phyloP scores from a whole-genome alignment of 257 asterid species.

The Mitragyna speciosa region DNA sequence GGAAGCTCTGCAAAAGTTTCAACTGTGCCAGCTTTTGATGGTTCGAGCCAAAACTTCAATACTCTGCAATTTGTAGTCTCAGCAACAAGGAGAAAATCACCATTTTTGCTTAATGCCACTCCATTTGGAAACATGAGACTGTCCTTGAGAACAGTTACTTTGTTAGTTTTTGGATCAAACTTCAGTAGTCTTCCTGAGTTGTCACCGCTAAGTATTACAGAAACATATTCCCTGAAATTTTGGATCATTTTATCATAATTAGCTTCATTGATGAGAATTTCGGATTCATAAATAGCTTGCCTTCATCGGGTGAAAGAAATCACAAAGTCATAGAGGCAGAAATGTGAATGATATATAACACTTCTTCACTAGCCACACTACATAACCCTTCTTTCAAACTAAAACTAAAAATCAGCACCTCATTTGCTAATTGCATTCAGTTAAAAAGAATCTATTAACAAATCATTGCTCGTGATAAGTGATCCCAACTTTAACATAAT shows the following conservation, averaged over 20 bases:
- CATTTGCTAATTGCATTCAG: not conserved
- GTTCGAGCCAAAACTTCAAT: slow-evolving; percentile 8
- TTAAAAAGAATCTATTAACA: too few species aligned
- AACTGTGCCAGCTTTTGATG: slow-evolving; percentile 33
- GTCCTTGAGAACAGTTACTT: slow-evolving; percentile 35
- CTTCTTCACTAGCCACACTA: not conserved
- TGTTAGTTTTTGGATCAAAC: slow-evolving; percentile 39
- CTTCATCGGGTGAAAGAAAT: not conserved
- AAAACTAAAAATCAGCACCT: not conserved
- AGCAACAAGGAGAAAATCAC: slow-evolving; percentile 49
- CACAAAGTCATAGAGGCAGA: too few species aligned
- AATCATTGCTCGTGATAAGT: too few species aligned
- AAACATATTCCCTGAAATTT: too few species aligned
- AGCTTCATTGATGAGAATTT: too few species aligned
- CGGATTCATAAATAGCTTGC: not conserved
- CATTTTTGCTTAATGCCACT: slow-evolving; percentile 51
- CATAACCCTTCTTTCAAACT: not conserved
- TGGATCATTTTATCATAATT: too few species aligned
- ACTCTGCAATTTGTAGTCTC: slow-evolving; percentile 56
- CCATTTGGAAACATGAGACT: slow-evolving; percentile 72
- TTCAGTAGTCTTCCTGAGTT: slow-evolving; percentile 58
- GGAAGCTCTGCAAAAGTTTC: slow-evolving; percentile 43
- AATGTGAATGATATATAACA: not conserved
- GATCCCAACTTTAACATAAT: too few species aligned
- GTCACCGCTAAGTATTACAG: slow-evolving; percentile 22